Percentiles rank a stretch among this genome's conserved stretches.
Evolutionary conservation across 257 asterid species (phyloP).

Genomic region (Petunia secreta): DNA sequence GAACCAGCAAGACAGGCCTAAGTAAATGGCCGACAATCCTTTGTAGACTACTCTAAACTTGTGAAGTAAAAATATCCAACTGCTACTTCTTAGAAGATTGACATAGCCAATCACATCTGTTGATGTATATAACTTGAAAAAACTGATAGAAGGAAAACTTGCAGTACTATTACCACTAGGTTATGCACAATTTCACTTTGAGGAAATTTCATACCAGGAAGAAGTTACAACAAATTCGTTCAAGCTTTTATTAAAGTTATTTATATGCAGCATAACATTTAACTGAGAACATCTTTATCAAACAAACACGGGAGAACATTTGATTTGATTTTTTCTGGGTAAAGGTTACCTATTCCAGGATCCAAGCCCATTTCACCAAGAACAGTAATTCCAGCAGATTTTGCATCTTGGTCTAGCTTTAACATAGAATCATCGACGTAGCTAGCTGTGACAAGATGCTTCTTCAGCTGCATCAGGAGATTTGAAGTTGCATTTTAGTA

Average conservation of each 20-base stretch:
- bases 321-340: background rate
- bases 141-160: background rate
- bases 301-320: too few species aligned
- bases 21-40: background rate
- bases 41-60: background rate
- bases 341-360: slow-evolving; percentile 87
- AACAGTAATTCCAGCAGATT: slow-evolving; percentile 68
- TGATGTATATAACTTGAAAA: background rate
- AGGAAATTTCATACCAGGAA: slow-evolving; percentile 3
- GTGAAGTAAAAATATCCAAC: background rate
- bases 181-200: slow-evolving; percentile 1
- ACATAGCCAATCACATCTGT: background rate
- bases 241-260: background rate
- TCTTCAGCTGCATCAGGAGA: slow-evolving; percentile 61
- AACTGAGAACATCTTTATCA: background rate
- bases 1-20: background rate
- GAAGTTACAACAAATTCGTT: slow-evolving; percentile 16
- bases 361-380: slow-evolving; percentile 99
- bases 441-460: slow-evolving; percentile 93
- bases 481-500: background rate
- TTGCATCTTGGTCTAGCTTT: slow-evolving; percentile 78
- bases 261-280: slow-evolving; percentile 14
- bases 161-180: background rate
- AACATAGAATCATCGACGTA: slow-evolving; percentile 88
- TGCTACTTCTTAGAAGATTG: background rate